Base-by-base conservation (phyloP, 495 filamentous ascomycete genomes). In the Penicillium angulare region DNA sequence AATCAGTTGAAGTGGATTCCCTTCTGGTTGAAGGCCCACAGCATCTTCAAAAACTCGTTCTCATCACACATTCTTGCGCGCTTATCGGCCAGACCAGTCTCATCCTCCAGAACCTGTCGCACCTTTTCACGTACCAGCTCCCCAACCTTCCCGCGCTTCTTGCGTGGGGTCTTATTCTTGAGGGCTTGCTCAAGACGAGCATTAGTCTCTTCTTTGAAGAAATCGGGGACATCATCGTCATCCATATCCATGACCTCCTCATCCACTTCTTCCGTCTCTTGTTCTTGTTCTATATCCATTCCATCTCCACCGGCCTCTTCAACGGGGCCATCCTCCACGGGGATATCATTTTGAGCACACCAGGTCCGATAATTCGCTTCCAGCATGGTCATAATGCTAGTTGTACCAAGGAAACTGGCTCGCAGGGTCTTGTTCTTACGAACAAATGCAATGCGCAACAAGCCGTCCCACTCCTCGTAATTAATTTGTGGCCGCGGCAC, bases 391-490 rank as follows among this genome's bases (percentile, higher is more conserved):
- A 96, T 78, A 15, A 97, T 86, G 34, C 83, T 88, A 43, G 79
- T 86, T 18, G 83, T 88, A 4, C 84, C 83, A 35, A 96, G 77
- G 63, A 89, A 91, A 34, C 75, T 79, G 3, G 89, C 84, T 21
- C 88, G 78, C 29, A 97, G 74, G 9, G 90, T 95, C 66, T 86
- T 86, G 56, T 88, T 88, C 60, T 86, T 80, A 38, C 87, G 72
- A 43, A 88, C 84, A 68, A 97, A 97, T 42, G 80, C 84, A 29
- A 97, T 85, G 41, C 92, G 68, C 56, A 97, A 64, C 52, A 97
- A 72, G 0, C 92, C 92, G 65, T 97, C 92, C 84, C 91, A 97
- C 69, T 97, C 92, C 41, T 95, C 89, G 64, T 92, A 97, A 56
- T 83, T 88, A 43, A 96, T 87, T 49, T 88, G 82, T 38, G 92